These are phyloP conservation scores for Patellaria atrata DNA, from an alignment of 495 filamentous ascomycete species.

Conservation along the genomic window DNA sequence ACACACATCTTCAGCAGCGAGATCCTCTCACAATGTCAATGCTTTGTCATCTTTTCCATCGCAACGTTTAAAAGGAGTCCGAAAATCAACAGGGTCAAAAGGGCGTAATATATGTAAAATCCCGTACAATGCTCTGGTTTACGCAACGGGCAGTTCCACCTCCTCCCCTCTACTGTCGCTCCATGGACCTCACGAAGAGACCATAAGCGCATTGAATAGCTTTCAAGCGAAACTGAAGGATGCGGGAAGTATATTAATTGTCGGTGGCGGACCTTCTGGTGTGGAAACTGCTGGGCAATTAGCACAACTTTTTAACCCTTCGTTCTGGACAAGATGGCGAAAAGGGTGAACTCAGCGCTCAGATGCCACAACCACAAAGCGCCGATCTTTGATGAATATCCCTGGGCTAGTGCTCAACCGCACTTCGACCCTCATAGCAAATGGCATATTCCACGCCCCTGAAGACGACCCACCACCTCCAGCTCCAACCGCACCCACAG, in stretches of 20 bases:
- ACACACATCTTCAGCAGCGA: neutral
- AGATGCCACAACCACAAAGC: no score
- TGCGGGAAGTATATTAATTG: constrained; percentile 16
- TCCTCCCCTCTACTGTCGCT: constrained; percentile 20
- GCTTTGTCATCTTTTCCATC: neutral
- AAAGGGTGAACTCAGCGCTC: no score
- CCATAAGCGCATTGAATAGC: constrained; percentile 15
- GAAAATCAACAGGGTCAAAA: constrained; percentile 1
- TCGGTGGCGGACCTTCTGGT: constrained; percentile 18
- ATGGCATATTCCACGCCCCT: no score
- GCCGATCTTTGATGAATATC: no score
- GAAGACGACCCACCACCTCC: no score
- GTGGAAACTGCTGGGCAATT: constrained; percentile 23
- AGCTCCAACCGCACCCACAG: neutral
- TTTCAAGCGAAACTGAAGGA: constrained; percentile 14
- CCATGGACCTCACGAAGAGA: constrained; percentile 21
- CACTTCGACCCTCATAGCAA: no score
- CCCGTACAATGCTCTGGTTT: constrained; percentile 23
- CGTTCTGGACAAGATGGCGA: no score
- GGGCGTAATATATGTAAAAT: constrained; percentile 9
- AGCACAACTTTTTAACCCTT: constrained; percentile 15
- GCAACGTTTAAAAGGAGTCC: constrained; percentile 1
- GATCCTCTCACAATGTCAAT: neutral
- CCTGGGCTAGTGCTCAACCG: no score
- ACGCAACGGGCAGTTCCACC: constrained; percentile 18